Evolutionary conservation across 352 stramenopile species (phyloP).

Genomic region (Blastocystis sp.): DNA sequence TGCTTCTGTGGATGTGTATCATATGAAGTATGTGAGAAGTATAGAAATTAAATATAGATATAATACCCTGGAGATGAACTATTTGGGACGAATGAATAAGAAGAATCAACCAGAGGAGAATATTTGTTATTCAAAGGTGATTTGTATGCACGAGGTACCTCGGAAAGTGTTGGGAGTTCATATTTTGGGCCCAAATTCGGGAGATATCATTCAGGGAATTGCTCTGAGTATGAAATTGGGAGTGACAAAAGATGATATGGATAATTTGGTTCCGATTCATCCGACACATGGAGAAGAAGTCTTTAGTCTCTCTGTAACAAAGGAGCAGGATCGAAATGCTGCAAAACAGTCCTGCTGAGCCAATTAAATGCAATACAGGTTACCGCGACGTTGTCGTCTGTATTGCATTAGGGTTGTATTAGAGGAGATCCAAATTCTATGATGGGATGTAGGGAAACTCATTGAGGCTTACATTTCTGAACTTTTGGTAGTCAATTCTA

Average conservation of each 20-base stretch:
- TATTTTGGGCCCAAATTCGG: slow-evolving; percentile 93
- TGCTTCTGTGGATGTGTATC: slow-evolving; percentile 88
- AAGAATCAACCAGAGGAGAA: slow-evolving; percentile 73
- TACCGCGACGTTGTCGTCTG: not conserved
- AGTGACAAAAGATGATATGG: slow-evolving; percentile 87
- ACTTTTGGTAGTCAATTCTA: not conserved
- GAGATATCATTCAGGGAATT: slow-evolving; percentile 88
- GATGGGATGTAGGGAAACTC: slow-evolving; percentile 51
- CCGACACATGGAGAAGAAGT: slow-evolving; percentile 91
- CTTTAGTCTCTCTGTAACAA: slow-evolving; percentile 87
- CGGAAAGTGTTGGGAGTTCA: slow-evolving; percentile 91
- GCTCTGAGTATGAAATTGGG: slow-evolving; percentile 88
- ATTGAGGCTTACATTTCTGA: slow-evolving; percentile 22
- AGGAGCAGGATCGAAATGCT: slow-evolving; percentile 85
- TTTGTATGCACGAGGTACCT: slow-evolving; percentile 74
- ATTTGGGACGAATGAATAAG: slow-evolving; percentile 30
- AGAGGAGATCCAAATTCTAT: slow-evolving; percentile 26
- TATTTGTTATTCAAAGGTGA: slow-evolving; percentile 89
- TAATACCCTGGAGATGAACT: slow-evolving; percentile 87
- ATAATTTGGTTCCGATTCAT: slow-evolving; percentile 90
- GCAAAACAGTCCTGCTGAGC: slow-evolving; percentile 90
- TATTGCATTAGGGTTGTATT: not conserved
- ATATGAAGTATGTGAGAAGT: slow-evolving; percentile 79
- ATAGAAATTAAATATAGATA: slow-evolving; percentile 5
- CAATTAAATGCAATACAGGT: slow-evolving; percentile 43